Percentiles rank a stretch among this genome's conserved stretches.
These are phyloP conservation scores for Cryptosporidium ubiquitum DNA, from an alignment of 169 alveolate genomes.

Conservation along the genomic window DNA sequence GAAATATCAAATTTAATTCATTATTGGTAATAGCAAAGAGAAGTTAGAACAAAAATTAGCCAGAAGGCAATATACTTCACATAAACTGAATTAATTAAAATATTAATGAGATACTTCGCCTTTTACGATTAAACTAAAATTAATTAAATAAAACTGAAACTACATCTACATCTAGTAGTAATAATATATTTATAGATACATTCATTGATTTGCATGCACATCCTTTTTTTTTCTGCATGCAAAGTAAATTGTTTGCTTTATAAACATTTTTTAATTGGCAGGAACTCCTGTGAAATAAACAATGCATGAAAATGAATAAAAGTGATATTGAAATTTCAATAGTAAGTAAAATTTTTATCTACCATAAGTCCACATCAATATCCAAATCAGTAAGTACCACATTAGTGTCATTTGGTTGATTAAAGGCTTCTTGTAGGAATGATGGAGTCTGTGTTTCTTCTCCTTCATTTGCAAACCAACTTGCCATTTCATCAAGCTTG, in stretches of 20 bases:
- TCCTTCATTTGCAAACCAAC: slow-evolving; percentile 59
- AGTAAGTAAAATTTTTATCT: background rate
- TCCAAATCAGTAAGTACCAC: slow-evolving; percentile 50
- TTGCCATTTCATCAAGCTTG: slow-evolving; percentile 72
- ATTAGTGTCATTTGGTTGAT: slow-evolving; percentile 39
- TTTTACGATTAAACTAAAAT: background rate
- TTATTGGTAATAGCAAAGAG: background rate
- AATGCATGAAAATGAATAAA: no score
- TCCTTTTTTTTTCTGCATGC: background rate
- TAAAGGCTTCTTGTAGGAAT: slow-evolving; percentile 59
- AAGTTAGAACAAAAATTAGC: no score
- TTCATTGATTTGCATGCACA: background rate
- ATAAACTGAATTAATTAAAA: background rate
- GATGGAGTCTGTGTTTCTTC: slow-evolving; percentile 40
- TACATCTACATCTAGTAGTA: slow-evolving; percentile 11
- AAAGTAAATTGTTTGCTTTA: no score
- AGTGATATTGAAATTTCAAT: background rate
- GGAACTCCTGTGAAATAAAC: background rate
- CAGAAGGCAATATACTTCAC: background rate
- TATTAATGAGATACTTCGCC: background rate
- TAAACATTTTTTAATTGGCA: no score
- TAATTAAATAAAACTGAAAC: background rate
- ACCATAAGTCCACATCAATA: slow-evolving; percentile 68
- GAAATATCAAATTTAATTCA: no score
- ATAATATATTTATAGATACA: background rate